phyloP scores from a whole-genome alignment of 257 asterid species.

The Nyctanthes arbortristis region DNA sequence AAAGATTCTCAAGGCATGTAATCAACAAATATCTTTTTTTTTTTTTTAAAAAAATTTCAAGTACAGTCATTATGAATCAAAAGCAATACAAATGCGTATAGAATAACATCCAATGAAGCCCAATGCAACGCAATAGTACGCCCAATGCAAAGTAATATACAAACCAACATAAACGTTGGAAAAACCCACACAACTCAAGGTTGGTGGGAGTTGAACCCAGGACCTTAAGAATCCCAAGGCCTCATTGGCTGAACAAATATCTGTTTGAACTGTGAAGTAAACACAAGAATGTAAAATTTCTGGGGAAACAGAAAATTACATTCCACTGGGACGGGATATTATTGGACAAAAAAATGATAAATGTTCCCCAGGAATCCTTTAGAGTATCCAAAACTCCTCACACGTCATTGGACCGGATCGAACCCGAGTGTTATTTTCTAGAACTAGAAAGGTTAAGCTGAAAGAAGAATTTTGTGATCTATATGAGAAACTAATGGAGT shows the following conservation, averaged over 20 bases:
- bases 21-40: not conserved
- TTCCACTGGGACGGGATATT: not conserved
- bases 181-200: too few relatives aligned
- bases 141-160: too few relatives aligned
- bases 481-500: not conserved
- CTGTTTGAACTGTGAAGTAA: not conserved
- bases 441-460: not conserved
- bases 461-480: not conserved
- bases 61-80: too few relatives aligned
- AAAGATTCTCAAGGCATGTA: not conserved
- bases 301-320: not conserved
- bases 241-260: not conserved
- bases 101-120: too few relatives aligned
- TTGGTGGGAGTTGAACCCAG: too few relatives aligned
- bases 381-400: not conserved
- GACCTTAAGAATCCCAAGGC: too few relatives aligned
- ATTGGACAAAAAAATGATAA: not conserved
- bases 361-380: not conserved
- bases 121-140: too few relatives aligned
- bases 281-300: not conserved
- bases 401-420: not conserved
- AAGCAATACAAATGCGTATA: too few relatives aligned
- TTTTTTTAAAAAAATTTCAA: too few relatives aligned
- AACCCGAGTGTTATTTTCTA: not conserved
- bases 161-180: too few relatives aligned